phyloP scores from a whole-genome alignment of 257 asterid species.

The Rhazya stricta region DNA sequence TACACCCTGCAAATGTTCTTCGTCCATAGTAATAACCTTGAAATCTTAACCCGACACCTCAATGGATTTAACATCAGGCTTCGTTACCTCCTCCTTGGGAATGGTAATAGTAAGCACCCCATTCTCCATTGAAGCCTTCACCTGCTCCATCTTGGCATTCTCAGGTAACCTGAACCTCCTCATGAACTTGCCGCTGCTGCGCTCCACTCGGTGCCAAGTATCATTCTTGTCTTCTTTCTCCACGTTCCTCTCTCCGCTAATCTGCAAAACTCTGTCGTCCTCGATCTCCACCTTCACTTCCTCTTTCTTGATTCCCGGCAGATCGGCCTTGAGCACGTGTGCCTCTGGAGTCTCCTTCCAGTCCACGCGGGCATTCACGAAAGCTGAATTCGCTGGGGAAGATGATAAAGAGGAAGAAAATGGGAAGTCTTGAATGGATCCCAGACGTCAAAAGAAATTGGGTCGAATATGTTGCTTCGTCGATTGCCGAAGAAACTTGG shows the following conservation, averaged over 20 bases:
- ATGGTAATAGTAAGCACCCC: conserved; percentile 17
- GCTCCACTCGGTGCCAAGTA: conserved; percentile 18
- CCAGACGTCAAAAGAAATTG: conserved; percentile 3
- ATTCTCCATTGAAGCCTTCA: conserved; percentile 16
- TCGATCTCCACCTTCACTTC: too few species aligned
- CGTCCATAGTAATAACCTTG: too few species aligned
- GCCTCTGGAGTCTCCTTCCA: conserved; percentile 23
- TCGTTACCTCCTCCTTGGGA: conserved; percentile 17
- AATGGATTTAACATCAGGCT: conserved; percentile 18
- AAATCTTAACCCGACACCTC: conserved; percentile 20
- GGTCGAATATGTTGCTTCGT: conserved; percentile 4
- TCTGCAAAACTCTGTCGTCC: conserved; percentile 11
- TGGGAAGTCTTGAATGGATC: conserved; percentile 14
- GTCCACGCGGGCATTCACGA: conserved; percentile 8
- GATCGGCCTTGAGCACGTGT: conserved; percentile 19
- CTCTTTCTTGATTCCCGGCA: conserved; percentile 16
- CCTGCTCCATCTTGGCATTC: conserved; percentile 10
- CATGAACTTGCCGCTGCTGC: conserved; percentile 17
- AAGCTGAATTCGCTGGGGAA: neutral
- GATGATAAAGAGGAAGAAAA: neutral
- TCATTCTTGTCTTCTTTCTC: conserved; percentile 21
- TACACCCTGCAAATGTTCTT: too few species aligned
- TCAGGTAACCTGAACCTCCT: conserved; percentile 21
- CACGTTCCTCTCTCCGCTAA: conserved; percentile 21
- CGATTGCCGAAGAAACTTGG: conserved; percentile 11